Evolutionary conservation across 331 rosid species (phyloP), one percentile per base, ranked within the genome.

Genomic region (Telfairia occidentalis): DNA sequence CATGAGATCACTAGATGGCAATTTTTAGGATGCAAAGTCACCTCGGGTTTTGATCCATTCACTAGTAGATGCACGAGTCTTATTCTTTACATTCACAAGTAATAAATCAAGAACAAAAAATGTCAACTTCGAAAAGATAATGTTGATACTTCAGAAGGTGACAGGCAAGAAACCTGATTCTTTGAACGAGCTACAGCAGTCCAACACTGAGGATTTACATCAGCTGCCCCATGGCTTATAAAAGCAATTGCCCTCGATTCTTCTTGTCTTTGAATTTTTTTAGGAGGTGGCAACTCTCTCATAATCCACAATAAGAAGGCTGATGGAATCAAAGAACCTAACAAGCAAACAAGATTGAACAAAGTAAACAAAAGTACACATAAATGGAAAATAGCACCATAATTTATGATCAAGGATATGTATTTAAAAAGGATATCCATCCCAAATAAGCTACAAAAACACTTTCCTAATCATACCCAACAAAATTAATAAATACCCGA

Each of bases 301-400:
- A 84, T 85, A 50, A 85, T 82, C 96, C 96, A 90, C 75, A 90
- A 75, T 52, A 85, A 77, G 79, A 78, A 84, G 65, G 93, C 90
- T 18, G 96, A 86, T 10, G 96, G 91, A 34, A 87, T 77, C 81
- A 80, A 85, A 76, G 85, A 85, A 46, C 96, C 93, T 90, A 74
- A 30, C 32, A 80, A 77, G 37, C 34, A 57, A 57, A 29, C 37
- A 59, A 61, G 48, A 29, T 19, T 15, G 19, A 29, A n/a, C 21
- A 73, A 58, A 34, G 32, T 66, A 50, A 42, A 38, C 54, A 9
- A 50, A 19, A 46, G 29, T 23, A 12, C 21, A 12, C 34, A 38
- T 65, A 11, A 67, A 58, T 11, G 19, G 43, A 60, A 60, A 32
- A 15, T 60, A n/a, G 57, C 57, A 50, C 57, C 0, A 3, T 26